phyloP scores from a whole-genome alignment of 2,329 filamentous ascomycete species.

The Talaromyces sp. region DNA sequence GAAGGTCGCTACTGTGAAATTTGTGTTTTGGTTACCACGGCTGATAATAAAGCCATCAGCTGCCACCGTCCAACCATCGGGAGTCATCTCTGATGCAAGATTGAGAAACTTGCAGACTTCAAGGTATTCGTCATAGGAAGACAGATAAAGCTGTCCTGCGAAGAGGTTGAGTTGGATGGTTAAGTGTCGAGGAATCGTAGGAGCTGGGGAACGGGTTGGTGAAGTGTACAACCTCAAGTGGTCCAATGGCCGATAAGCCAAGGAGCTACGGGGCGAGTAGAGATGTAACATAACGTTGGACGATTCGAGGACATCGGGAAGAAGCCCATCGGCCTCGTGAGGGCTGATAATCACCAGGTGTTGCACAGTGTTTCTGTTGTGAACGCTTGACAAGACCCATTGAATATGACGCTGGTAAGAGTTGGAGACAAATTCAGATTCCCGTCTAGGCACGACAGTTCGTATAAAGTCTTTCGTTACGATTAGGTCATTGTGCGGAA shows the following conservation, averaged over 20 bases:
- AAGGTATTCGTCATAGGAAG: not conserved
- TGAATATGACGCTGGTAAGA: constrained; percentile 50
- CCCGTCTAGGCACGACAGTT: not conserved
- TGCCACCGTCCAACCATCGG: not conserved
- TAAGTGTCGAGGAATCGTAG: not conserved
- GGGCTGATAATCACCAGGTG: constrained; percentile 56
- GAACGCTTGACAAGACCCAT: constrained; percentile 46
- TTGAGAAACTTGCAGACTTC: not conserved
- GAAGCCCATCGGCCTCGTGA: constrained; percentile 53
- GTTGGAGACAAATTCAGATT: constrained; percentile 28
- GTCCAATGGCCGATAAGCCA: constrained; percentile 41
- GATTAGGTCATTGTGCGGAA: not conserved
- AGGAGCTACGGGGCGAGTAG: constrained; percentile 46
- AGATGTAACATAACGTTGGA: constrained; percentile 44
- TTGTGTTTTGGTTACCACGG: not conserved
- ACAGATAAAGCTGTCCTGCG: not conserved
- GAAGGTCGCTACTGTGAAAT: not conserved
- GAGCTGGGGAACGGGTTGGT: not conserved
- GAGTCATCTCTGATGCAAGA: not conserved
- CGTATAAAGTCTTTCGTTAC: not conserved
- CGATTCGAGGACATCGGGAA: constrained; percentile 35
- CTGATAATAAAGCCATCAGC: constrained; percentile 2
- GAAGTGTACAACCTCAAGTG: constrained; percentile 40
- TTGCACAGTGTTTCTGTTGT: not conserved
- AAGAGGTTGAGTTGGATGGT: not conserved